Conservation (phyloP, 768 basidiomycete species). For the Clathrus columnatus region DNA sequence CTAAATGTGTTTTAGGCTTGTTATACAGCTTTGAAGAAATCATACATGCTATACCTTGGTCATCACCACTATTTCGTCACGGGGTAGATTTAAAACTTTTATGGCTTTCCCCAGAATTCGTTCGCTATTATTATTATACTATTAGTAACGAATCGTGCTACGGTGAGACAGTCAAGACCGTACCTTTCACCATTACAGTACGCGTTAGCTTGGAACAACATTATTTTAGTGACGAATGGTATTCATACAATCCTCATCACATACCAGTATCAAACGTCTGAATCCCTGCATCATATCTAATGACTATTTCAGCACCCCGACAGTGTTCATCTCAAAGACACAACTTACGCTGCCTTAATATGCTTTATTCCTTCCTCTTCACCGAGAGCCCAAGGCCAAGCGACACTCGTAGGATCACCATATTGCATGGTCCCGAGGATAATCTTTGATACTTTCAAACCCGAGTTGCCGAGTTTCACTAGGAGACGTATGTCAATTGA, state of each 20-base stretch:
- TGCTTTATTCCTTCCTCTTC: constrained; percentile 38
- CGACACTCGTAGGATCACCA: constrained; percentile 33
- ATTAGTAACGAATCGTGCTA: background rate
- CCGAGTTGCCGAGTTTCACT: constrained; percentile 46
- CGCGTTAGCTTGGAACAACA: constrained; percentile 25
- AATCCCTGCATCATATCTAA: constrained; percentile 18
- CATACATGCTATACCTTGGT: constrained; percentile 55
- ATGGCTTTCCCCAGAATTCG: constrained; percentile 63
- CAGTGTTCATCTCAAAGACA: too few species aligned
- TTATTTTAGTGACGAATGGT: background rate
- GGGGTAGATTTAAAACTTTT: constrained; percentile 55
- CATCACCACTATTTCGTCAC: constrained; percentile 71
- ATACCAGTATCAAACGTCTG: constrained; percentile 22
- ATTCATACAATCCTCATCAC: background rate
- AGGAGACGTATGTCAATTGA: background rate
- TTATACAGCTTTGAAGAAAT: too few species aligned
- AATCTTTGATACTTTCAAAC: constrained; percentile 54
- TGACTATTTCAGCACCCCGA: background rate
- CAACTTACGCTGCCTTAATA: constrained; percentile 37
- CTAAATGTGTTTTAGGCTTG: too few species aligned
- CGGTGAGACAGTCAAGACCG: background rate
- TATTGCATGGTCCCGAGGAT: constrained; percentile 62
- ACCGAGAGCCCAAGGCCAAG: constrained; percentile 50
- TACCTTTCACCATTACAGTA: constrained; percentile 48
- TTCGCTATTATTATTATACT: constrained; percentile 29